Evolutionary conservation across 768 basidiomycete species (phyloP), one percentile per base, ranked within the genome.

Genomic region (Peribolospora kevripleyi): DNA sequence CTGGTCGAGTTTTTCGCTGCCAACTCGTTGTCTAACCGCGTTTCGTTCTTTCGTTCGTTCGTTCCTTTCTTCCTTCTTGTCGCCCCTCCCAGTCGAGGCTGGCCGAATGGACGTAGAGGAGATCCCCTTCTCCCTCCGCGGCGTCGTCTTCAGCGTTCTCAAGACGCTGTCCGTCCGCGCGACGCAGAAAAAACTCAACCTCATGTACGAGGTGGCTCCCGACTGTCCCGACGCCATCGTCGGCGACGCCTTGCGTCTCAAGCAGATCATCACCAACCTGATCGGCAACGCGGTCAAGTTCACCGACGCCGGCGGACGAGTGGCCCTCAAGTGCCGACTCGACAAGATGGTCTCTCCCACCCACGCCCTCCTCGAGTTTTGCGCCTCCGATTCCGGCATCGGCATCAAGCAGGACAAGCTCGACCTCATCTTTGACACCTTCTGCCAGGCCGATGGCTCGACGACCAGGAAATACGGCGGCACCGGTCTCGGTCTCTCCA

Each of bases 81-180:
- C 51, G 51, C 43, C 42, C 46, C 38, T 48, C 61, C 6, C 62
- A 93, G 90, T 97, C 64, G 93, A 98, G 69, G 93, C 91, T 46
- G 93, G 93, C 48, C 82, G 91, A 9, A 98, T 98, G 93, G 97
- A 88, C 2, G 93, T 98, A 83, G 93, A 98, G 69, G 81, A 85
- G 39, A 91, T 95, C n/a, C 82, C 90, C 2, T 98, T 91, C 70
- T 95, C 90, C 7, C 75, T 95, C 39, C 82, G 93, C n/a, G 81
- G 87, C 61, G 91, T 86, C 3, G 86, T 95, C 46, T 97, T 95
- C 63, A 86, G 87, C 39, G 93, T 97, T 58, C 76, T 97, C 64
- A 98, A 98, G 71, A 97, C 91, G 0, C 76, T 98, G 55, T 90
- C 95, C 62, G 88, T 95, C 52, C 88, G 90, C 49, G 93, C 91